Evolutionary conservation across 148 eudicot genomes (phyloP).

Genomic region (Rhododendron williamsianum): DNA sequence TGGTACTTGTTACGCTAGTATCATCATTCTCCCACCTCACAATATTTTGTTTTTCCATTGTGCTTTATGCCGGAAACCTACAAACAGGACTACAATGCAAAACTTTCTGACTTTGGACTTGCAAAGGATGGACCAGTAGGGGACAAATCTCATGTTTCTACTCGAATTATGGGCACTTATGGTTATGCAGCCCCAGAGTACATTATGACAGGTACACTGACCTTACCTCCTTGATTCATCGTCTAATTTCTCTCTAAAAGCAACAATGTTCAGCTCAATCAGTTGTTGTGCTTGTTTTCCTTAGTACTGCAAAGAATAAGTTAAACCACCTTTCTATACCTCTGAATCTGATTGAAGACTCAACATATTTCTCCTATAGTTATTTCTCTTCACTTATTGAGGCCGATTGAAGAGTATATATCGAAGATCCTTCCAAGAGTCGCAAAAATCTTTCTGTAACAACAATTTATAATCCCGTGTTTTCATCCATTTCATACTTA

Average conservation of each 20-base stretch:
- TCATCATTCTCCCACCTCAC: background rate
- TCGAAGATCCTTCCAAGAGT: background rate
- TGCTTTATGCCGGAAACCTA: background rate
- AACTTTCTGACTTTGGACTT: constrained; percentile 86
- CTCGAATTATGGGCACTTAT: constrained; percentile 94
- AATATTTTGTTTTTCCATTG: background rate
- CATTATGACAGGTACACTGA: constrained; percentile 74
- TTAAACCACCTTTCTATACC: background rate
- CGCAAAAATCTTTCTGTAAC: background rate
- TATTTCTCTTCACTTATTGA: background rate
- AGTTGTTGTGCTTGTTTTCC: background rate
- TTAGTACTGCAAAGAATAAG: background rate
- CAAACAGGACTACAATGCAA: constrained; percentile 78
- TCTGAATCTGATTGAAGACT: background rate
- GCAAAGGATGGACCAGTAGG: constrained; percentile 95
- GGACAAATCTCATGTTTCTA: constrained; percentile 86
- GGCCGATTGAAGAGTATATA: background rate
- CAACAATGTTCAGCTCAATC: background rate
- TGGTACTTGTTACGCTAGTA: background rate
- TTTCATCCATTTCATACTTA: background rate
- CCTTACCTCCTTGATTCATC: background rate
- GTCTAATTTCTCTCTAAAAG: background rate
- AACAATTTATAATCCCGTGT: background rate
- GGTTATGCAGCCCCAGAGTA: constrained; percentile 96
- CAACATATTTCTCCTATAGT: background rate